Conservation (phyloP, 768 basidiomycete genomes). For the Calocera cornea region DNA sequence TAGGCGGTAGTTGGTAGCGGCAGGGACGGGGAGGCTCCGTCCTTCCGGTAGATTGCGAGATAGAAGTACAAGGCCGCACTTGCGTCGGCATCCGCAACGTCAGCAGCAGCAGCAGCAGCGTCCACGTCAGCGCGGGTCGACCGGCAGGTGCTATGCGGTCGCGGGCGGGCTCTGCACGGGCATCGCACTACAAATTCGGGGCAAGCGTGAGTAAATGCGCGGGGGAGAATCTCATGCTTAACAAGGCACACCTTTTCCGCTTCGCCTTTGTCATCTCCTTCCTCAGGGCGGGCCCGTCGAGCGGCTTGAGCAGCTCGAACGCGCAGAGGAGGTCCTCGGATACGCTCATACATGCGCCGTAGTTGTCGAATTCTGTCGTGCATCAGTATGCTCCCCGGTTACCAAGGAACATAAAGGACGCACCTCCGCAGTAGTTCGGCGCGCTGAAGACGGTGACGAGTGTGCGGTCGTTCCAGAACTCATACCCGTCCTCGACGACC, state of each 20-base stretch:
- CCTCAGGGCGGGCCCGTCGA: constrained; percentile 84
- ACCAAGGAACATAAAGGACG: constrained; percentile 26
- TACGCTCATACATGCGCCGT: constrained; percentile 92
- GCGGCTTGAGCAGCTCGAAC: constrained; percentile 90
- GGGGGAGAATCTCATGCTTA: background rate
- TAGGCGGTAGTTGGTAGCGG: too few species aligned
- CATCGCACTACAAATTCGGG: background rate
- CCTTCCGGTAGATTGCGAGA: too few species aligned
- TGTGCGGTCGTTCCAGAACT: constrained; percentile 99
- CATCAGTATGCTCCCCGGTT: constrained; percentile 15
- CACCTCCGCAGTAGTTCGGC: constrained; percentile 91
- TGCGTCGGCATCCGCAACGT: too few species aligned
- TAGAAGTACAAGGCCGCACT: too few species aligned
- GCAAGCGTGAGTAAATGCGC: background rate
- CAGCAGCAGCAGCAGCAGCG: background rate
- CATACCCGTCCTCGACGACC: constrained; percentile 99
- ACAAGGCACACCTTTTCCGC: constrained; percentile 67
- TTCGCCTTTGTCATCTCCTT: constrained; percentile 99
- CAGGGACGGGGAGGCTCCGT: too few species aligned
- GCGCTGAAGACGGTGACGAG: constrained; percentile 98
- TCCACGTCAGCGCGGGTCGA: background rate
- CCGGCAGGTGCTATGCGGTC: background rate
- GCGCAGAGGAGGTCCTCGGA: constrained; percentile 96
- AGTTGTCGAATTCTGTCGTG: constrained; percentile 86
- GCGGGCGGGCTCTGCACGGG: constrained; percentile 1